phyloP scores from a whole-genome alignment of 495 filamentous ascomycete genomes.

The Hypoxylon fragiforme region DNA sequence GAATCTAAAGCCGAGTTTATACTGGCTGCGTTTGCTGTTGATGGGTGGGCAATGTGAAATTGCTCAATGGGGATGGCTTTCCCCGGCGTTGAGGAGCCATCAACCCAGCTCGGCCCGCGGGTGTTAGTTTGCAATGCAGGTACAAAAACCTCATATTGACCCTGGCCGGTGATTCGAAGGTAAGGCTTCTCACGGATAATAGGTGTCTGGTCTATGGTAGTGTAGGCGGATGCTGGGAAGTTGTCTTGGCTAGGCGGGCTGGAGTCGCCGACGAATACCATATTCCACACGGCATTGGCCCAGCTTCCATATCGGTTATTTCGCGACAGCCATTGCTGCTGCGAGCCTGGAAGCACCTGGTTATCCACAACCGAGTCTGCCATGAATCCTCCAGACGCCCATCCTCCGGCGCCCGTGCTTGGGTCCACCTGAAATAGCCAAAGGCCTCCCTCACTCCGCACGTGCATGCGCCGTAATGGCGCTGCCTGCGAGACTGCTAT shows the following conservation, averaged over 20 bases:
- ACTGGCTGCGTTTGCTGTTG: constrained; percentile 17
- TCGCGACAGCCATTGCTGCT: constrained; percentile 41
- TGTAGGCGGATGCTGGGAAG: constrained; percentile 35
- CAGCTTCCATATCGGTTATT: constrained; percentile 40
- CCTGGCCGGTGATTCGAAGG: constrained; percentile 22
- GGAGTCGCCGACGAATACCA: constrained; percentile 38
- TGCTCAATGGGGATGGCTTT: constrained; percentile 30
- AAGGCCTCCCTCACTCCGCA: constrained; percentile 33
- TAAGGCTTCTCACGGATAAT: constrained; percentile 39
- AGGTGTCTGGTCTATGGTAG: constrained; percentile 32
- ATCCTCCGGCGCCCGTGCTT: constrained; percentile 36
- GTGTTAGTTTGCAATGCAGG: constrained; percentile 31
- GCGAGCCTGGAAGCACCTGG: constrained; percentile 36
- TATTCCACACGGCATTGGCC: constrained; percentile 41
- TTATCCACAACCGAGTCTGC: constrained; percentile 38
- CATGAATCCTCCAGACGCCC: constrained; percentile 41
- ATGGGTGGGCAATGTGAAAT: constrained; percentile 32
- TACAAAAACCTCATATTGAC: constrained; percentile 35
- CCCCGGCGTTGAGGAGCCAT: constrained; percentile 25
- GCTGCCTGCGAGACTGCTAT: constrained; percentile 41
- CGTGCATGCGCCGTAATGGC: constrained; percentile 35
- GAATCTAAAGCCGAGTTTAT: constrained; percentile 31
- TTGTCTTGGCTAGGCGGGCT: constrained; percentile 29
- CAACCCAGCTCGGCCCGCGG: constrained; percentile 33
- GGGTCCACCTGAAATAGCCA: constrained; percentile 42